A percentile compares a stretch with the other conserved stretches of the same genome.
phyloP scores from a whole-genome alignment of 345 rosid species.

The Garcia nutans region DNA sequence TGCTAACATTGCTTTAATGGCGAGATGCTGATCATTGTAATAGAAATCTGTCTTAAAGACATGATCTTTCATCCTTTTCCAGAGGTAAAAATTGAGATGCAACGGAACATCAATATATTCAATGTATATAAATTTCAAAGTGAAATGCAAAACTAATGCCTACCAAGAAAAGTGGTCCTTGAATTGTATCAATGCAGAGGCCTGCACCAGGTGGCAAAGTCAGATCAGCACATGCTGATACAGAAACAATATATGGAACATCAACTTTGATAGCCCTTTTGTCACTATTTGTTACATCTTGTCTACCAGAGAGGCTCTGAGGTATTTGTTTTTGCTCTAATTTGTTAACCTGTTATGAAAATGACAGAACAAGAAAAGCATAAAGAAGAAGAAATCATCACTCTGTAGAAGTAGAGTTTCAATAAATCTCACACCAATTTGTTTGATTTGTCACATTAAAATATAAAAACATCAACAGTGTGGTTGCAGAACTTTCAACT shows the following conservation, averaged over 20 bases:
- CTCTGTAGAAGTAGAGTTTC: neutral
- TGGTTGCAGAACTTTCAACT: neutral
- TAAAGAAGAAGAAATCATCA: neutral
- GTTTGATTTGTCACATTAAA: neutral
- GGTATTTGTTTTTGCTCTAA: constrained; percentile 57
- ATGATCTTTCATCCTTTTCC: neutral
- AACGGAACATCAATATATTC: neutral
- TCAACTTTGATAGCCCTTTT: constrained; percentile 61
- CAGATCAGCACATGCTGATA: constrained; percentile 84
- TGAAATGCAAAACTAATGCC: constrained; percentile 12
- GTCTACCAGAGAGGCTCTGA: constrained; percentile 58
- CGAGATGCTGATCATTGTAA: neutral
- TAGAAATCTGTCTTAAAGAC: neutral
- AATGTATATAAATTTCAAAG: neutral
- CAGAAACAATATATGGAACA: constrained; percentile 76
- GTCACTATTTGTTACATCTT: constrained; percentile 43
- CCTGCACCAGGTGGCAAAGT: constrained; percentile 98
- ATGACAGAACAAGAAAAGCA: neutral
- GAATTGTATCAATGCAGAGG: constrained; percentile 79
- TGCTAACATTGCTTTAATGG: neutral
- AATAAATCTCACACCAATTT: neutral
- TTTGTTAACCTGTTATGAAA: constrained; percentile 45
- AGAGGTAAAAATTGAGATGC: neutral
- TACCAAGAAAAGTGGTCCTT: constrained; percentile 82
- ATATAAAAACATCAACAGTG: neutral